Evolutionary conservation across 75 land plant species (phyloP).

Genomic region (Picea glauca): DNA sequence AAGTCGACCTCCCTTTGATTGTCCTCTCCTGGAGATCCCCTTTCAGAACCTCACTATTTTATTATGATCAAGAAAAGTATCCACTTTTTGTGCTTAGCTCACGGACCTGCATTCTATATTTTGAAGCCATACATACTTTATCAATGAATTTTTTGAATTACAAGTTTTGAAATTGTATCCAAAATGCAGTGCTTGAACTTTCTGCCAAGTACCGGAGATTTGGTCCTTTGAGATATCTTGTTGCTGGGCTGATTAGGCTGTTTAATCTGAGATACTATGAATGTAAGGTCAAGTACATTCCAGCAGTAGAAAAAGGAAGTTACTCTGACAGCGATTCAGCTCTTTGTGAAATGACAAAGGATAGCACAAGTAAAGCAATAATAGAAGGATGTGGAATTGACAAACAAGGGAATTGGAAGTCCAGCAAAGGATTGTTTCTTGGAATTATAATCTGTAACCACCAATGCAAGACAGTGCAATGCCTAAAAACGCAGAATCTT

Average conservation of each 20-base stretch:
- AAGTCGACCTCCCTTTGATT: background rate
- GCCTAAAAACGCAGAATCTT: constrained; percentile 25
- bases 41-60: background rate
- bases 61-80: background rate
- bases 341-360: background rate
- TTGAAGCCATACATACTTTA: background rate
- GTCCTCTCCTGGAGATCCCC: background rate
- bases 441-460: constrained; percentile 42
- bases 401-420: constrained; percentile 20
- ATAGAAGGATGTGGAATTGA: constrained; percentile 2
- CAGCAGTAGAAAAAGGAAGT: constrained; percentile 11
- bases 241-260: constrained; percentile 29
- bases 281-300: constrained; percentile 34
- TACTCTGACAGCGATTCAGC: background rate
- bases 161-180: background rate
- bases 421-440: constrained; percentile 22
- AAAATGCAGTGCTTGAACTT: constrained; percentile 35
- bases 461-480: constrained; percentile 40
- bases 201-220: constrained; percentile 35
- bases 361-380: background rate
- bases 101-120: background rate
- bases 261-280: constrained; percentile 23
- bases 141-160: background rate
- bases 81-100: background rate
- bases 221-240: constrained; percentile 39